Evolutionary conservation across 1,284 basidiomycete species (phyloP).

Genomic region (Moesziomyces aphidis): DNA sequence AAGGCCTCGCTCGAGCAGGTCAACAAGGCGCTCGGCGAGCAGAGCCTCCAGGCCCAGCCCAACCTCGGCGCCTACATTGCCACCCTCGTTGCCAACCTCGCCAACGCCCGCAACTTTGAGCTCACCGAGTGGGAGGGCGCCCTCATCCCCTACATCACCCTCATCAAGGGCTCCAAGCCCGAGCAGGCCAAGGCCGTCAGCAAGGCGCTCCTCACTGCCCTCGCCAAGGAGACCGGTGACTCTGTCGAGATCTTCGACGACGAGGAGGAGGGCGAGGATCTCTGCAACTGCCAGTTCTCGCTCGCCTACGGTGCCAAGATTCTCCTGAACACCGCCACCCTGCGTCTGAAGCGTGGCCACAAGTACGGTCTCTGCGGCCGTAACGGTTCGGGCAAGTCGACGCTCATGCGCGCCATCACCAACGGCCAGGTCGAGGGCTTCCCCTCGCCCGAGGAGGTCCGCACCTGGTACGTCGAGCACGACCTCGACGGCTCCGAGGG

Average conservation of each 20-base stretch:
- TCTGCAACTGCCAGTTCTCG: slow-evolving; percentile 69
- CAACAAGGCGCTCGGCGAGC: slow-evolving; percentile 56
- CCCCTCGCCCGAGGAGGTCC: slow-evolving; percentile 67
- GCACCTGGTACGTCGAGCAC: slow-evolving; percentile 69
- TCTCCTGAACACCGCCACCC: slow-evolving; percentile 68
- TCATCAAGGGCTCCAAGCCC: slow-evolving; percentile 61
- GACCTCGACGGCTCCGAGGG: slow-evolving; percentile 68
- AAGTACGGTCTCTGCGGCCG: slow-evolving; percentile 68
- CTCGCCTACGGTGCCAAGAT: slow-evolving; percentile 69
- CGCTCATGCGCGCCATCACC: slow-evolving; percentile 68
- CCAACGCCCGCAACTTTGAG: slow-evolving; percentile 68
- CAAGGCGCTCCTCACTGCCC: slow-evolving; percentile 55
- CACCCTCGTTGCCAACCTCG: slow-evolving; percentile 64
- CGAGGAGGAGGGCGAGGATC: slow-evolving; percentile 68
- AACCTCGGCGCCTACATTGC: slow-evolving; percentile 61
- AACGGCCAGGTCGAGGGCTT: slow-evolving; percentile 69
- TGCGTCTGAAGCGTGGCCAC: slow-evolving; percentile 68
- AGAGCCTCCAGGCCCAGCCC: slow-evolving; percentile 54
- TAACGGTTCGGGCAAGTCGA: slow-evolving; percentile 68
- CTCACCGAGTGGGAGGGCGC: slow-evolving; percentile 65
- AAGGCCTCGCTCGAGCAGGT: slow-evolving; percentile 55
- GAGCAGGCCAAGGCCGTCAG: slow-evolving; percentile 60
- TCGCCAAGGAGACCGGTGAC: slow-evolving; percentile 66
- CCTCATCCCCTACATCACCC: slow-evolving; percentile 64
- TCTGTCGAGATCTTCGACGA: slow-evolving; percentile 67